Conservation (phyloP, 768 basidiomycete genomes). For the Lactarius akahatsu region DNA sequence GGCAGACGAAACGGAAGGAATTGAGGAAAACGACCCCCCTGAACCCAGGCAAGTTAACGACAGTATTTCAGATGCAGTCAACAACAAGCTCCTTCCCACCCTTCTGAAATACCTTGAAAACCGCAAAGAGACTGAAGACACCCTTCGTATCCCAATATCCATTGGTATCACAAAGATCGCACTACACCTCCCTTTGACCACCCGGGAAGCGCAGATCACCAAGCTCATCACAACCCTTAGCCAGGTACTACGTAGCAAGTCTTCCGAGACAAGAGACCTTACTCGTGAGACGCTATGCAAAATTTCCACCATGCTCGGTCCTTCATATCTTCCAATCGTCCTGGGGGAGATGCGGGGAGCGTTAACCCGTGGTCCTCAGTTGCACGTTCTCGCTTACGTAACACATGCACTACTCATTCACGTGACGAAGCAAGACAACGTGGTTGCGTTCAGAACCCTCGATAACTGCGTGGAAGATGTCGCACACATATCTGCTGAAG, state of each 20-base stretch:
- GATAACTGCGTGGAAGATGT: constrained; percentile 79
- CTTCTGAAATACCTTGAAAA: constrained; percentile 81
- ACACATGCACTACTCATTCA: constrained; percentile 81
- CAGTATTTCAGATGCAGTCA: constrained; percentile 72
- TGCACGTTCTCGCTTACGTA: constrained; percentile 87
- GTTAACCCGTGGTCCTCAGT: constrained; percentile 86
- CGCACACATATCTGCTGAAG: constrained; percentile 79
- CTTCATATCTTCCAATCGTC: constrained; percentile 67
- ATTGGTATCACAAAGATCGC: constrained; percentile 86
- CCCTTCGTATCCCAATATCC: constrained; percentile 83
- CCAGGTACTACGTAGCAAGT: constrained; percentile 89
- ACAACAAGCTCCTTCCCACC: constrained; percentile 69
- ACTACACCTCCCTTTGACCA: constrained; percentile 65
- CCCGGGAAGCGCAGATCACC: constrained; percentile 65
- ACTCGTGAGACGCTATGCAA: constrained; percentile 79
- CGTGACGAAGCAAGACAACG: constrained; percentile 63
- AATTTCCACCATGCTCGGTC: constrained; percentile 71
- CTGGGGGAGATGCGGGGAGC: constrained; percentile 83
- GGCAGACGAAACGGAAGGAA: constrained; percentile 30
- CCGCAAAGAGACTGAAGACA: constrained; percentile 78
- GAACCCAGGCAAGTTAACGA: constrained; percentile 28
- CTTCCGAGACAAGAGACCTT: constrained; percentile 89
- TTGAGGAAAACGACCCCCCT: constrained; percentile 33
- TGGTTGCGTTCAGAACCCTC: constrained; percentile 55
- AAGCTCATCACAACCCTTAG: constrained; percentile 80